These are phyloP conservation scores for Herpotrichia juniperi DNA, from an alignment of 2,329 filamentous ascomycete species.

Conservation along the genomic window DNA sequence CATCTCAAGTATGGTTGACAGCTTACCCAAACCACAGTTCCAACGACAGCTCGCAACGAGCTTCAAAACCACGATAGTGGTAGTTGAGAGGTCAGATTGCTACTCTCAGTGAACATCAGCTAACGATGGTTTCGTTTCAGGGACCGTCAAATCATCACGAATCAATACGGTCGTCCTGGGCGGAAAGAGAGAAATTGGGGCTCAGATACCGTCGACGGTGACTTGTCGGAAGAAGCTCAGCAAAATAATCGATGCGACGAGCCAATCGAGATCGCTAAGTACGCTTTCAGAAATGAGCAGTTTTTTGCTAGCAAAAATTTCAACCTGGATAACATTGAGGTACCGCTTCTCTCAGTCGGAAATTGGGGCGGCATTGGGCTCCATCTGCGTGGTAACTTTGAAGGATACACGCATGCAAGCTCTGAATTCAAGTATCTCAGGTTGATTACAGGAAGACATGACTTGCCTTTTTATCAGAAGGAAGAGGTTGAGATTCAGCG, in stretches of 20 bases:
- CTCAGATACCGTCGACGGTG: conserved; percentile 49
- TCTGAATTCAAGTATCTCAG: conserved; percentile 69
- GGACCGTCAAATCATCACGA: conserved; percentile 22
- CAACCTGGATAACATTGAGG: conserved; percentile 53
- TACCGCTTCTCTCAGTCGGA: conserved; percentile 66
- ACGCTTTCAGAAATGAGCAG: conserved; percentile 63
- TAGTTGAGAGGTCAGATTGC: too few species aligned
- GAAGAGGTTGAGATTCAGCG: conserved; percentile 68
- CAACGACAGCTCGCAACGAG: too few species aligned
- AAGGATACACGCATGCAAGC: conserved; percentile 65
- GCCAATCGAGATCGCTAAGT: conserved; percentile 19
- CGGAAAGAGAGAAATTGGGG: conserved; percentile 19
- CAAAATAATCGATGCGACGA: conserved; percentile 39
- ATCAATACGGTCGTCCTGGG: conserved; percentile 22
- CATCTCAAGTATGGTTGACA: too few species aligned
- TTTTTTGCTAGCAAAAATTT: conserved; percentile 69
- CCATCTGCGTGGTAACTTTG: conserved; percentile 68
- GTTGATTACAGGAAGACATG: conserved; percentile 69
- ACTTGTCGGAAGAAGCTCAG: conserved; percentile 44
- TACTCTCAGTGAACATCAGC: too few species aligned
- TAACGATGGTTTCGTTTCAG: too few species aligned
- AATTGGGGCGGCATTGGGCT: conserved; percentile 72
- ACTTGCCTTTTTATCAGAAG: conserved; percentile 70
- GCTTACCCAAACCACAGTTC: too few species aligned
- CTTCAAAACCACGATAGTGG: too few species aligned